A percentile compares a stretch with the other conserved stretches of the same genome.
Evolutionary conservation across 306 rosid genomes (phyloP).

Genomic region (Begonia masoniana): DNA sequence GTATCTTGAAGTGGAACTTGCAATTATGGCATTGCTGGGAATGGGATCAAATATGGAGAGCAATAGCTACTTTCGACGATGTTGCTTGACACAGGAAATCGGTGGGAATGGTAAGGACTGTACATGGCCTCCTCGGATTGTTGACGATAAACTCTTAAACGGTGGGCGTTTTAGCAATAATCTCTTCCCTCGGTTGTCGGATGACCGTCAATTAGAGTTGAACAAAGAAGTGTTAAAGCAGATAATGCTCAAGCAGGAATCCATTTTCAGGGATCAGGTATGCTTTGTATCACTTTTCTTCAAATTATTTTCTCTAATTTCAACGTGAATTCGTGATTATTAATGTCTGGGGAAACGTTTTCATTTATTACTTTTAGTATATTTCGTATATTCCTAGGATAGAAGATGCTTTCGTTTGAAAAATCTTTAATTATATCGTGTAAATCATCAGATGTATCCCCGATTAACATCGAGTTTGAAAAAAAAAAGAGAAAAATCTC

Average conservation of each 20-base stretch:
- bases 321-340: too few relatives aligned
- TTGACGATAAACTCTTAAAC: neutral
- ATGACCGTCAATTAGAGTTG: neutral
- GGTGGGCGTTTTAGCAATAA: neutral
- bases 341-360: too few relatives aligned
- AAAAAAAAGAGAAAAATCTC: too few relatives aligned
- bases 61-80: neutral
- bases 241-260: neutral
- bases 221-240: neutral
- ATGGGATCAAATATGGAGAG: conserved; percentile 2
- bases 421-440: too few relatives aligned
- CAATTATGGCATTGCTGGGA: neutral
- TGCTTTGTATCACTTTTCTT: neutral
- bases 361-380: too few relatives aligned
- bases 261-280: conserved; percentile 1
- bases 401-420: too few relatives aligned
- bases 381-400: too few relatives aligned
- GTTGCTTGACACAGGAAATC: neutral
- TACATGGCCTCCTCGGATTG: neutral
- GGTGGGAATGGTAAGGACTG: neutral
- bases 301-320: too few relatives aligned
- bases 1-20: too few relatives aligned
- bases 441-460: too few relatives aligned
- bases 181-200: neutral
- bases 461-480: too few relatives aligned